Base-by-base conservation (phyloP, 345 rosid species). In the Hypericum perforatum region DNA sequence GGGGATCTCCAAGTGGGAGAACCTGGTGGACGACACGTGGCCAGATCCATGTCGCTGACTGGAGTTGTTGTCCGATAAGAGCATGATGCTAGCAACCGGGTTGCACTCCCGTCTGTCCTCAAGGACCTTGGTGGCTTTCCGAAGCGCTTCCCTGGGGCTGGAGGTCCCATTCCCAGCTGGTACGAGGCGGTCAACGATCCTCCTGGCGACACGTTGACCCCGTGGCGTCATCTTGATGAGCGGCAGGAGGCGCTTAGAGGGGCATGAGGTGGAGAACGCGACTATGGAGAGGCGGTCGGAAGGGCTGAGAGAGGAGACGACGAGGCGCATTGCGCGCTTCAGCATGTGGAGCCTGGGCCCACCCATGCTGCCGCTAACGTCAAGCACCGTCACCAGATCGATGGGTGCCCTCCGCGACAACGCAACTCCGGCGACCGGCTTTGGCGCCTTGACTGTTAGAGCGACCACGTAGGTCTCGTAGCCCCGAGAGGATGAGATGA, bases 371-470 rank as follows among this genome's bases (percentile, higher is more conserved):
- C 42, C 71, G 12, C 71, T 61, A 1, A 67, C 54, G 38, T 67
- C 71, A 41, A 67, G 71, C 11, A 67, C 71, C 8, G 71, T 56
- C 8, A 67, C 66, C 49, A 67, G 61, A 52, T 67, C 71, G 8
- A 67, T 56, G 0, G 71, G 71, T 13, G 71, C 71, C 5, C 71
- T 38, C 77, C 73, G 64, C 2, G 63, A 49, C 76, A 65, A 13
- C 76, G 70, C 59, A 66, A 39, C 39, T 48, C 45, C 14, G 70
- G 56, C 15, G 70, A 71, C 67, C 7, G 65, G 60, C 5, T 80
- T 73, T 9, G 66, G 71, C 10, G 71, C 71, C 16, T 67, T 67
- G 12, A 67, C 61, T 14, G 54, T 45, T 39, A 67, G 14, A 9
- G 66, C 66, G 57, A 67, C 71, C 0, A 62, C 71, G 16, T 67